Base-by-base conservation (phyloP, 768 basidiomycete genomes). In the Lanmaoa rubissima region DNA sequence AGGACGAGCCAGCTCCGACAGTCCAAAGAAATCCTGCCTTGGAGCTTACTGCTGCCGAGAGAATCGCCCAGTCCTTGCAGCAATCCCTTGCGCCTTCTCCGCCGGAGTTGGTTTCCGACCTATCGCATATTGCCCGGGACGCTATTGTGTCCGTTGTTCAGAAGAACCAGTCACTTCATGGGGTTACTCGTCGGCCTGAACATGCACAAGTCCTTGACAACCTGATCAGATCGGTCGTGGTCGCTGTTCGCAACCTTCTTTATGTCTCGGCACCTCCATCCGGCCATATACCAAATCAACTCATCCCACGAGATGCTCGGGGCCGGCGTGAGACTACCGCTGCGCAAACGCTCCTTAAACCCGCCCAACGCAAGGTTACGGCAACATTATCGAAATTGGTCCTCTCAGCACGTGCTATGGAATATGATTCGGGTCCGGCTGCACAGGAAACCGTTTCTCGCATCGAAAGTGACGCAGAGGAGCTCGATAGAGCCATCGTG, bases 371-470 rank as follows among this genome's bases (percentile, higher is more conserved):
- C 50, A 92, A 91, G 64, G 88, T 96, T 34, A 92, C 92, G 2
- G 90, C 92, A 9, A 93, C 92, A 0, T 76, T 96, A 10, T 94
- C 92, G 19, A 88, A 94, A 68, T 78, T 98, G 31, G 90, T 96
- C 32, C 82, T 97, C 3, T 92, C 90, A 9, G 86, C 92, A n/a
- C 87, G 96, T 48, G 93, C 94, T 0, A 87, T 92, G 74, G 85
- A 89, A 64, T 91, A 90, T 58, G 87, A 92, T 64, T 86, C 88
- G 0, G 86, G 84, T 16, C 79, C 82, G 2, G 77, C 82, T 24
- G 70, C 83, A 5, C 70, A 78, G 12, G 85, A 89, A 58, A 88
- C 87, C 14, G 77, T 85, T 1, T 81, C 78, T 60, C 83, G 90
- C 39, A 88, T 91, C 58, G 85, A 88, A 64, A 79, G 83, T 6